These are phyloP conservation scores for Excoecaria agallocha DNA, from an alignment of 345 rosid genomes.

Conservation along the genomic window DNA sequence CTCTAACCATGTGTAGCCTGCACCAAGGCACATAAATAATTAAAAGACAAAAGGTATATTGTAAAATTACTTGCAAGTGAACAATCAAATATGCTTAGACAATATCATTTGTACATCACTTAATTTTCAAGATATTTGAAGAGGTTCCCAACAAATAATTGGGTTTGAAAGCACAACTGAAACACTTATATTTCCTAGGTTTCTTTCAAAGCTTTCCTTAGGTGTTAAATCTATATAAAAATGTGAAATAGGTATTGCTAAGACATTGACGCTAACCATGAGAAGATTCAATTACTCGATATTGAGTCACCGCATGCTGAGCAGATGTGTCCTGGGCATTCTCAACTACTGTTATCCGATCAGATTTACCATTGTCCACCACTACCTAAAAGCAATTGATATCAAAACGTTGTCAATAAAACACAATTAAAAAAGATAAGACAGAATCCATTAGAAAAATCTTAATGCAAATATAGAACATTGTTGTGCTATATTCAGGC, in stretches of 20 bases:
- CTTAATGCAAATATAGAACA: too few relatives aligned
- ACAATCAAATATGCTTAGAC: not conserved
- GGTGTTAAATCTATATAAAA: not conserved
- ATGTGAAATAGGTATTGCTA: not conserved
- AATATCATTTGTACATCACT: not conserved
- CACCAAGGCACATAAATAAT: slow-evolving; percentile 15
- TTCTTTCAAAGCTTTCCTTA: not conserved
- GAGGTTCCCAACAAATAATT: not conserved
- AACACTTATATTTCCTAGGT: not conserved
- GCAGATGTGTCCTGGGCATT: slow-evolving; percentile 44
- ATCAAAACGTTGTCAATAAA: too few relatives aligned
- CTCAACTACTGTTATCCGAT: slow-evolving; percentile 68
- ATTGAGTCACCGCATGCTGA: slow-evolving; percentile 83
- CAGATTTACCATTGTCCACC: slow-evolving; percentile 87
- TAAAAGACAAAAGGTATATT: not conserved
- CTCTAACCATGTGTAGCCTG: slow-evolving; percentile 87
- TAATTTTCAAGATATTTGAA: not conserved
- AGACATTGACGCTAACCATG: slow-evolving; percentile 51
- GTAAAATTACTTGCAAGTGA: not conserved
- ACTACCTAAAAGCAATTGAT: too few relatives aligned
- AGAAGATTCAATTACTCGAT: slow-evolving; percentile 61
- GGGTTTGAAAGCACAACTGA: not conserved
- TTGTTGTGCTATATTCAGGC: too few relatives aligned
- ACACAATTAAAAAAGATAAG: too few relatives aligned
- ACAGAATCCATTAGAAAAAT: too few relatives aligned